Conservation (phyloP, 2,329 filamentous ascomycete genomes). For the Gremmenia infestans region DNA sequence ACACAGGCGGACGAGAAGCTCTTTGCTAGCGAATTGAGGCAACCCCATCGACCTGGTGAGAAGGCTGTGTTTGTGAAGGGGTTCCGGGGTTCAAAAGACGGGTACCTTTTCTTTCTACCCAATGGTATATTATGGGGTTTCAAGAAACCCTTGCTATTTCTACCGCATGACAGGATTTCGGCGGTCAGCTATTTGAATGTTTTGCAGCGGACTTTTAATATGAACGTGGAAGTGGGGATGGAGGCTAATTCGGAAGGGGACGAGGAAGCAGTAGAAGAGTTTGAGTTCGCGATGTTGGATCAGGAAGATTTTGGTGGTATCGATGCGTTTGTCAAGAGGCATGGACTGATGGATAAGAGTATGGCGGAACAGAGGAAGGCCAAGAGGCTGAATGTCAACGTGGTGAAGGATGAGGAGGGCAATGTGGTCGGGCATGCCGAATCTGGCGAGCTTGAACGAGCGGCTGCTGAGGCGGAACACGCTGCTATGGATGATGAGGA, state of each 20-base stretch:
- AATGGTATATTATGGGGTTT: slow-evolving; percentile 65
- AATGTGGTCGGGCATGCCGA: slow-evolving; percentile 37
- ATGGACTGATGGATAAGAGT: slow-evolving; percentile 60
- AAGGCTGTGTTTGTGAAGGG: slow-evolving; percentile 61
- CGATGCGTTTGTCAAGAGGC: slow-evolving; percentile 56
- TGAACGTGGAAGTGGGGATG: slow-evolving; percentile 52
- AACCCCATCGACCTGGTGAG: slow-evolving; percentile 54
- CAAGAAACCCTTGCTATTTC: slow-evolving; percentile 63
- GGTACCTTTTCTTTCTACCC: slow-evolving; percentile 61
- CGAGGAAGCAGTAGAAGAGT: slow-evolving; percentile 47
- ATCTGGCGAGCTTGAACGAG: slow-evolving; percentile 30
- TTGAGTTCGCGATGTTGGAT: slow-evolving; percentile 66
- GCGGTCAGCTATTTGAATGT: slow-evolving; percentile 65
- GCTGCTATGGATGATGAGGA: slow-evolving; percentile 53
- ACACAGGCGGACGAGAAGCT: slow-evolving; percentile 48
- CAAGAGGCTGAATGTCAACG: slow-evolving; percentile 55
- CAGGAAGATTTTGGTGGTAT: slow-evolving; percentile 63
- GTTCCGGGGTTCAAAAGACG: slow-evolving; percentile 64
- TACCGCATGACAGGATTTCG: slow-evolving; percentile 55
- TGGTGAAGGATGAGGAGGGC: slow-evolving; percentile 37
- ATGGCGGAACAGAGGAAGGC: slow-evolving; percentile 65
- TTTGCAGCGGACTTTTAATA: slow-evolving; percentile 63
- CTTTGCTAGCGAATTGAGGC: slow-evolving; percentile 52
- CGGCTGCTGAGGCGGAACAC: slow-evolving; percentile 33
- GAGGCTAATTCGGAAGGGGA: slow-evolving; percentile 30